These are phyloP conservation scores for Ceratocystis papillata DNA, from an alignment of 2,329 filamentous ascomycete species.

Conservation along the genomic window DNA sequence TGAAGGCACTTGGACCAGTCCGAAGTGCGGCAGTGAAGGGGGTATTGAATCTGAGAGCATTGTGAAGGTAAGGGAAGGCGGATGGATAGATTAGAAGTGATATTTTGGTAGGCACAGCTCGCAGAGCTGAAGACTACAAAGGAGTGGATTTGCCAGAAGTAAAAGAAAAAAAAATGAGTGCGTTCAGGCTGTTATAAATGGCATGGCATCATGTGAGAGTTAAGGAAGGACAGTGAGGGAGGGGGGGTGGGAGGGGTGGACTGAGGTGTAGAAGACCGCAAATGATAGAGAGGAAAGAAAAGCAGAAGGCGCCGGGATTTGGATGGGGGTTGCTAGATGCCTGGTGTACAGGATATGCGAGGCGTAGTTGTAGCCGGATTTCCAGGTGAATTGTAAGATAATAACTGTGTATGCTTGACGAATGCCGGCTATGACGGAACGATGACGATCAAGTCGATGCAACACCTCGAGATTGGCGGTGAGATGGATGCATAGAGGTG, in stretches of 20 bases:
- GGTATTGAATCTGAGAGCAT: constrained; percentile 12
- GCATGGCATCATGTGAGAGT: constrained; percentile 10
- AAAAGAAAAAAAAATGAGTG: background rate
- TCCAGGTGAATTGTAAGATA: background rate
- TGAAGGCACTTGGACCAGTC: background rate
- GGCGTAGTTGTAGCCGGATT: background rate
- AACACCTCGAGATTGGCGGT: background rate
- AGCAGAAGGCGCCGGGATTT: background rate
- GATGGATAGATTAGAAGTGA: constrained; percentile 3
- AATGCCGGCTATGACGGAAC: constrained; percentile 3
- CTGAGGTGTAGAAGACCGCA: background rate
- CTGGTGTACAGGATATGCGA: background rate
- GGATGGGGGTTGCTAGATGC: background rate
- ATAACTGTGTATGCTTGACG: constrained; percentile 2
- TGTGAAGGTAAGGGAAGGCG: background rate
- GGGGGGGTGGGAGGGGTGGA: background rate
- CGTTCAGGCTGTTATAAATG: constrained; percentile 8
- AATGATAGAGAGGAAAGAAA: background rate
- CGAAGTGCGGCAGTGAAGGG: background rate
- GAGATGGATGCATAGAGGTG: constrained; percentile 10
- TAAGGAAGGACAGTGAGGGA: background rate
- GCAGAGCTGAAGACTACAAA: constrained; percentile 11
- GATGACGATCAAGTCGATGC: constrained; percentile 12
- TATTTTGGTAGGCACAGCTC: constrained; percentile 1
- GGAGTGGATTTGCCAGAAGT: constrained; percentile 7